Conservation (phyloP, 1,284 basidiomycete species). For the Apiotrichum domesticum region DNA sequence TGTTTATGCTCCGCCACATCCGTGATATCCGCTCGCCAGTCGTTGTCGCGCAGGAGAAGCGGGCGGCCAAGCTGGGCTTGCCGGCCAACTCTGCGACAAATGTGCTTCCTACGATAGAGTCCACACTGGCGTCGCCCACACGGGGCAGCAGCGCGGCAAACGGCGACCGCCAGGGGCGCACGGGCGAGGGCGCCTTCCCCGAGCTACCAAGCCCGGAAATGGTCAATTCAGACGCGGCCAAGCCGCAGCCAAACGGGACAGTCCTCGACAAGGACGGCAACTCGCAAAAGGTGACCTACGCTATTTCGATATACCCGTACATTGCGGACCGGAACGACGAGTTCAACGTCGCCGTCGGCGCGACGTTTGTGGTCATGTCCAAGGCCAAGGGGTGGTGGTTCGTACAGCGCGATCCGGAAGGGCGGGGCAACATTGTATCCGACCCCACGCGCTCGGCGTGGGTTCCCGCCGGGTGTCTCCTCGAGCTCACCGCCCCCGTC, state of each 20-base stretch:
- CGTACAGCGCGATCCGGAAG: conserved; percentile 85
- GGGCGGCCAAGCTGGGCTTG: conserved; percentile 53
- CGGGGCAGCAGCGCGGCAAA: conserved; percentile 10
- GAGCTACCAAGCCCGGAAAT: conserved; percentile 42
- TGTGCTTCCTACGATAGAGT: conserved; percentile 32
- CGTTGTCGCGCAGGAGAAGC: conserved; percentile 87
- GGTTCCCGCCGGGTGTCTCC: conserved; percentile 78
- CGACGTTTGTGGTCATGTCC: conserved; percentile 88
- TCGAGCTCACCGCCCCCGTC: conserved; percentile 76
- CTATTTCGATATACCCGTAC: conserved; percentile 57
- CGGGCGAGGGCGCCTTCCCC: conserved; percentile 33
- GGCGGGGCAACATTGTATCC: conserved; percentile 69
- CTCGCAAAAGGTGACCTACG: conserved; percentile 45
- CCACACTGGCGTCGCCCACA: conserved; percentile 32
- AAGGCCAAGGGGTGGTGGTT: conserved; percentile 98
- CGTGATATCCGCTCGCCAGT: conserved; percentile 92
- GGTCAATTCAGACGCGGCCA: conserved; percentile 9
- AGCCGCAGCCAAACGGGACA: conserved; percentile 16
- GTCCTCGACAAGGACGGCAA: conserved; percentile 39
- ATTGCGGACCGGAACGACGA: conserved; percentile 96
- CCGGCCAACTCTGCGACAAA: conserved; percentile 25
- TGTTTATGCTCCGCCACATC: conserved; percentile 98
- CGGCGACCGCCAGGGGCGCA: conserved; percentile 11
- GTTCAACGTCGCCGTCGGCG: conserved; percentile 90
- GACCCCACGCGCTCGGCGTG: conserved; percentile 72